Base-by-base conservation (phyloP, 1,284 basidiomycete species). In the Moniliophthora roreri region DNA sequence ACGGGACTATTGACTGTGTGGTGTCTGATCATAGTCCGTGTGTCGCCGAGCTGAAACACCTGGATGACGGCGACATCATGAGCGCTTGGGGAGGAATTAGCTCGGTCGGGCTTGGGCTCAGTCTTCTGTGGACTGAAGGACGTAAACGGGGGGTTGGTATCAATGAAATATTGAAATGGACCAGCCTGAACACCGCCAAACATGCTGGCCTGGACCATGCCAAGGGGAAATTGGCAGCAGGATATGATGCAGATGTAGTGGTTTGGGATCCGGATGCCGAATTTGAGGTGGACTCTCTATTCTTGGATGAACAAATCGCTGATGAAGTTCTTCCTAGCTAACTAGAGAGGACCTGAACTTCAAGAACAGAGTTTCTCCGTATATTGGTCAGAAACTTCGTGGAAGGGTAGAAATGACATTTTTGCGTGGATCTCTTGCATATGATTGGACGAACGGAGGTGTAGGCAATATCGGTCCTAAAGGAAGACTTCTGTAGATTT, bases 11-110 rank as follows among this genome's bases (percentile, higher is more conserved):
- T 60, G 90, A 95, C 68, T 94, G 82, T 64, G 84, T 97, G 51
- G 93, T 97, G 13, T 94, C 91, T 48, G 95, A 97, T 72, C 95
- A 98, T 67, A 93, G 91, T 60, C 95, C 95, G 10, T 97, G 94
- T 69, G 79, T 90, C 10, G 76, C 82, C 24, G 84, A 88, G 62
- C 72, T 97, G 56, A 98, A 97, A 74, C 80, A 80, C 56, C 67
- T 92, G n/a, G 85, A 88, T 20, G 77, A 81, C 40, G 88, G 91
- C 1, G 80, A 93, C 63, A 79, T 96, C 58, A 90, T 95, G 87
- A 69, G 75, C 18, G 93, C 95, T 0, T 97, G 95, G 95, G 95
- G 95, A 50, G 95, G 95, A 0, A 91, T 97, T 57, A 89, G 87
- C 55, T 88, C 91, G 3, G 79, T 97, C 20, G 95, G 95, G 4